These are phyloP conservation scores for Hygrophila difformis DNA, from an alignment of 257 asterid genomes.

Conservation along the genomic window DNA sequence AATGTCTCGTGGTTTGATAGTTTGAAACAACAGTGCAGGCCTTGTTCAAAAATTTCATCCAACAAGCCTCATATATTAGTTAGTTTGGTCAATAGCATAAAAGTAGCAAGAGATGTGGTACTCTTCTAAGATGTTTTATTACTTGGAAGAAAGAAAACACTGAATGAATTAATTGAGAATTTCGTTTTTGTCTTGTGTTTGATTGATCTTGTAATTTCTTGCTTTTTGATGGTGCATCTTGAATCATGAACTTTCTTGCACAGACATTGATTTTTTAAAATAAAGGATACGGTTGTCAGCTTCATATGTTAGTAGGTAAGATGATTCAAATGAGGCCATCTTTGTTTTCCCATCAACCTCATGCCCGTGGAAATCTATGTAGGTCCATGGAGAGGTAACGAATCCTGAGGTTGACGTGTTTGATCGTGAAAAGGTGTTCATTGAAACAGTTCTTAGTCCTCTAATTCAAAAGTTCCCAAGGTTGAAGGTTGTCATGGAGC, in stretches of 20 bases:
- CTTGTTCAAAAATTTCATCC: too few species aligned
- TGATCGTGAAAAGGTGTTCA: constrained; percentile 90
- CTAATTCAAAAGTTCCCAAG: constrained; percentile 58
- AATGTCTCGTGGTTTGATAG: too few species aligned
- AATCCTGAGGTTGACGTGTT: constrained; percentile 72
- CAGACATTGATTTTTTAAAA: background rate
- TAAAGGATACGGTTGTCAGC: background rate
- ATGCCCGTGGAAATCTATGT: constrained; percentile 14
- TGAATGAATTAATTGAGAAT: background rate
- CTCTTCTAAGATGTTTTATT: background rate
- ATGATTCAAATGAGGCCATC: too few species aligned
- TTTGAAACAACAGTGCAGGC: too few species aligned
- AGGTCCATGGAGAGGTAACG: constrained; percentile 98
- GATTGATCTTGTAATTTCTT: too few species aligned
- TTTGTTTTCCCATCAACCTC: too few species aligned
- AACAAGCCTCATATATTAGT: too few species aligned
- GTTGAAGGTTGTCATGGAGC: constrained; percentile 94
- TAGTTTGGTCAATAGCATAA: background rate
- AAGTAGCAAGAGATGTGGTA: background rate
- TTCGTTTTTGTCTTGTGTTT: background rate
- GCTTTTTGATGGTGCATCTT: too few species aligned
- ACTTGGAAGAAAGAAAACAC: background rate
- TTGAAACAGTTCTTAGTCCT: constrained; percentile 64
- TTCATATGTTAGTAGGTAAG: constrained; percentile 3
- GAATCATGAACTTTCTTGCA: too few species aligned